A percentile compares a stretch with the other conserved stretches of the same genome.
Evolutionary conservation across 1,139 yeast species (phyloP).

Genomic region (Hyphopichia pseudoburtonii): DNA sequence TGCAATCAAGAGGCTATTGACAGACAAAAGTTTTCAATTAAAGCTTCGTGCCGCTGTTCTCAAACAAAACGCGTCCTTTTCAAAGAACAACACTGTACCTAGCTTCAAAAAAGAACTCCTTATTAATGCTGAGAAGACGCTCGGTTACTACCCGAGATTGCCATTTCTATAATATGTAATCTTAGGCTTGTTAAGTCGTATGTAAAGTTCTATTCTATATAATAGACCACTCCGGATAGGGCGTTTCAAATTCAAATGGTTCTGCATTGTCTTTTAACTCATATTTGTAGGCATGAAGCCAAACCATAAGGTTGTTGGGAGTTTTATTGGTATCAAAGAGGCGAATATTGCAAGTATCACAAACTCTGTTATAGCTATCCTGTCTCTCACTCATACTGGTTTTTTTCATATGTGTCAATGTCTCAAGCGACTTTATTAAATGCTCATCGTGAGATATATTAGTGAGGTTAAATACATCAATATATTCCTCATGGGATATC

Average conservation of each 20-base stretch:
- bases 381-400: slow-evolving; percentile 17
- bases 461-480: slow-evolving; percentile 17
- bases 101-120: slow-evolving; percentile 49
- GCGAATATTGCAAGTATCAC: slow-evolving; percentile 47
- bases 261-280: slow-evolving; percentile 20
- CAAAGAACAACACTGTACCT: slow-evolving; percentile 19
- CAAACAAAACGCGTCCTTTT: slow-evolving; percentile 9
- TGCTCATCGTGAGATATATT: slow-evolving; percentile 14
- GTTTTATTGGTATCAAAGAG: slow-evolving; percentile 39
- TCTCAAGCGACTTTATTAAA: slow-evolving; percentile 4
- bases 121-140: slow-evolving; percentile 59
- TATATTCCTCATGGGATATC: slow-evolving; percentile 7
- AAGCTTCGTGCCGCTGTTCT: slow-evolving; percentile 15
- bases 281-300: slow-evolving; percentile 61
- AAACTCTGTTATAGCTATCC: slow-evolving; percentile 18
- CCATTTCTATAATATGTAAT: slow-evolving; percentile 17
- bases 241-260: slow-evolving; percentile 29
- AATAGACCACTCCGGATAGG: slow-evolving; percentile 40
- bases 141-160: slow-evolving; percentile 42
- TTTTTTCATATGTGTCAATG: slow-evolving; percentile 10
- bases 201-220: slow-evolving; percentile 10
- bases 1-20: slow-evolving; percentile 29
- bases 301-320: slow-evolving; percentile 39
- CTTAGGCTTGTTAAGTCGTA: background rate
- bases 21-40: slow-evolving; percentile 11